Percentiles rank a stretch among this genome's conserved stretches.
Conservation (phyloP, 257 asterid genomes). For the Prunella vulgaris region DNA sequence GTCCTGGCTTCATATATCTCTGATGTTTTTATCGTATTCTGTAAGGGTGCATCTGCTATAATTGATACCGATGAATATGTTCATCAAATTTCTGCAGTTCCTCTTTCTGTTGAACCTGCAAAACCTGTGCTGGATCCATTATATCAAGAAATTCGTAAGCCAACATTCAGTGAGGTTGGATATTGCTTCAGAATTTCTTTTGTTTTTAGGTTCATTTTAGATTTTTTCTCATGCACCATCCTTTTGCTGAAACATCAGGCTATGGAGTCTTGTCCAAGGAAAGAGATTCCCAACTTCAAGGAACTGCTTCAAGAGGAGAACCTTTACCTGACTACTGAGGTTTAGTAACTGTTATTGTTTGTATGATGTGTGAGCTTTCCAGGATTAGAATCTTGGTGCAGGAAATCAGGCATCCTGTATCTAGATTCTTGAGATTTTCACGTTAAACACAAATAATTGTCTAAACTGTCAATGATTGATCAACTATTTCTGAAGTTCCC, state of each 20-base stretch:
- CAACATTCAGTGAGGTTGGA: conserved; percentile 63
- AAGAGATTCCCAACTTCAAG: conserved; percentile 58
- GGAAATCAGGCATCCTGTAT: not conserved
- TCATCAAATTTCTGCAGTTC: conserved; percentile 38
- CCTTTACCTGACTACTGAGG: conserved; percentile 84
- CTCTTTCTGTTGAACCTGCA: conserved; percentile 59
- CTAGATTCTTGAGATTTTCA: not conserved
- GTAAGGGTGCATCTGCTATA: not conserved
- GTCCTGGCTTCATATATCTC: not conserved
- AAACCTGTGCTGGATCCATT: conserved; percentile 66
- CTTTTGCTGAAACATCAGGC: conserved; percentile 36
- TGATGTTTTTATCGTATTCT: not conserved
- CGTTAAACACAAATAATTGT: not conserved
- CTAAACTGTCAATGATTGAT: not conserved
- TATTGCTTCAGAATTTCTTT: conserved; percentile 3
- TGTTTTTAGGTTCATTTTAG: not conserved
- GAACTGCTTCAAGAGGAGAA: conserved; percentile 79
- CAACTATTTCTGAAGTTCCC: not conserved
- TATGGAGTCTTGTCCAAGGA: conserved; percentile 73
- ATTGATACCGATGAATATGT: not conserved
- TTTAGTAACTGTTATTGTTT: conserved; percentile 16
- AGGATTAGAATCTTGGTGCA: conserved; percentile 3
- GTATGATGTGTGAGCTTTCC: not conserved
- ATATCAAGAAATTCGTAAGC: conserved; percentile 68
- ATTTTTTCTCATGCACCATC: not conserved